Base-by-base conservation (phyloP, 108 stramenopile genomes). In the Discostella stelligeroides region DNA sequence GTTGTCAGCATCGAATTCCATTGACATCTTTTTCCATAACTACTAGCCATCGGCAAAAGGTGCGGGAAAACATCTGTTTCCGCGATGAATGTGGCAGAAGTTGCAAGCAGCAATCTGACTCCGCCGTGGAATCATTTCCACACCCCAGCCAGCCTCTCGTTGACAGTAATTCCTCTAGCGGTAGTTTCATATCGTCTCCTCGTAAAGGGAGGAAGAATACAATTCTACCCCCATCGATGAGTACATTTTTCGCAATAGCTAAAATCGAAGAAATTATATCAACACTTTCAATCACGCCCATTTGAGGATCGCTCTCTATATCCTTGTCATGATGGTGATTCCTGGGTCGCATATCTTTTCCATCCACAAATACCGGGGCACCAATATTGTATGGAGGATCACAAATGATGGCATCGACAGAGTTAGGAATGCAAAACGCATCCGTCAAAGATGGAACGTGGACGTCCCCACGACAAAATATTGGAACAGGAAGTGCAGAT, bases 361-460 rank as follows among this genome's bases (percentile, higher is more conserved):
- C 64, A 45, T 60, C 55, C 24, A 70, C 28, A 8, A 66, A 40
- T 14, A 79, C 30, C 0, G 77, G 70, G 18, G 77, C 70, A n/a
- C 77, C 77, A 46, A 79, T 67, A 30, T 71, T 71, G 50, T 79
- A 79, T 4, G 77, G 77, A 13, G 77, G 77, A 46, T 79, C 77
- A 29, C 64, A 66, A 45, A 79, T 28, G 5, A 79, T 79, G 0
- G 65, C 69, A 57, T 79, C 70, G 42, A 71, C 24, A n/a, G 63
- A 56, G 37, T 69, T 57, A 14, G 68, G 55, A 9, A 15, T 42
- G 42, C 47, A 39, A 2, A 76, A 57, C 27, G 45, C 60, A 42
- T 57, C 57, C 21, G 77, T 79, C 58, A 55, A 63, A 7, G 45
- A 34, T 25, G 69, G 70, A 50, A 60, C 0, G 2, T 66, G 53